These are phyloP conservation scores for Trichoderma hamatum DNA, from an alignment of 2,329 filamentous ascomycete genomes.

Conservation along the genomic window DNA sequence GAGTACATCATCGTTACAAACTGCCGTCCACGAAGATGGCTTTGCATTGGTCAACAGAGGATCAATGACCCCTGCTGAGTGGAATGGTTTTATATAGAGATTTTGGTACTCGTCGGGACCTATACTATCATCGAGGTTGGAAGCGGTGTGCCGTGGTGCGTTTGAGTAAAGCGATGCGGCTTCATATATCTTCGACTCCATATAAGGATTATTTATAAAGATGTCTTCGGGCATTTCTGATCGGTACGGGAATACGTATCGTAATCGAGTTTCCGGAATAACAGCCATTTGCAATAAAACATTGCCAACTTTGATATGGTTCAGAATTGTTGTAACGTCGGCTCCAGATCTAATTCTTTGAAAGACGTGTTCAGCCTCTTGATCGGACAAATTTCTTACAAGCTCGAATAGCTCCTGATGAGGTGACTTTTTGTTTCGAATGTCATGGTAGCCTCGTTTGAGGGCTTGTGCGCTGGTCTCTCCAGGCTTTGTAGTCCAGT, in stretches of 20 bases:
- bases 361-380: neutral
- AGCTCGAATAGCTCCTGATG: neutral
- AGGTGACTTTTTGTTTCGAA: neutral
- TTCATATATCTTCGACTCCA: slow-evolving; percentile 31
- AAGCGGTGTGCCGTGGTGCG: too few relatives aligned
- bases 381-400: neutral
- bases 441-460: neutral
- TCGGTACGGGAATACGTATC: slow-evolving; percentile 41
- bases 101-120: neutral
- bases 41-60: slow-evolving; percentile 34
- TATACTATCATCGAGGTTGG: too few relatives aligned
- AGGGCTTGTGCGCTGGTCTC: neutral
- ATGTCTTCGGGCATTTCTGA: slow-evolving; percentile 33
- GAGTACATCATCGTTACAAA: slow-evolving; percentile 27
- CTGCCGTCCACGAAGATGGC: slow-evolving; percentile 29
- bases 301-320: slow-evolving; percentile 40
- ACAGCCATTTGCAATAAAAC: slow-evolving; percentile 40
- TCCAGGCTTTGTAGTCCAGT: neutral
- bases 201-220: slow-evolving; percentile 31
- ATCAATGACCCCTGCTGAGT: slow-evolving; percentile 34
- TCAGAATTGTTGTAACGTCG: slow-evolving; percentile 32
- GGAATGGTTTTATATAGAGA: slow-evolving; percentile 35
- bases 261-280: slow-evolving; percentile 38
- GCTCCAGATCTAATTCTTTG: neutral
- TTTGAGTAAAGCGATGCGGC: neutral